A percentile compares a stretch with the other conserved stretches of the same genome.
These are phyloP conservation scores for Daldinia sp. DNA, from an alignment of 2,329 filamentous ascomycete species.

Conservation along the genomic window DNA sequence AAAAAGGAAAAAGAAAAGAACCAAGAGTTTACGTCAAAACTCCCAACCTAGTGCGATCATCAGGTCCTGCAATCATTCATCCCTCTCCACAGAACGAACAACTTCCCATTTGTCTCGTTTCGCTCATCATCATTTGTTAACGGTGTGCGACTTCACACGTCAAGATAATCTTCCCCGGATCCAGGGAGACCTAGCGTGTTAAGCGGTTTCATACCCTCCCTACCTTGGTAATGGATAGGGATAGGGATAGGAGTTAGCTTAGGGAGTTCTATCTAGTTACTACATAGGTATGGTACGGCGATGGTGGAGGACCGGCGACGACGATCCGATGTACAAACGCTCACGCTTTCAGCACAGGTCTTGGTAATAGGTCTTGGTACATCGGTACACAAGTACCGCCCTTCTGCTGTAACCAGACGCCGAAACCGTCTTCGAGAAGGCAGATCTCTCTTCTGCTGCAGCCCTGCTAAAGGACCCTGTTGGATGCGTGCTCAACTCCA, in stretches of 20 bases:
- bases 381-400: constrained; percentile 13
- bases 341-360: too few species aligned
- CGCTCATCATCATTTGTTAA: constrained; percentile 39
- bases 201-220: constrained; percentile 26
- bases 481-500: constrained; percentile 34
- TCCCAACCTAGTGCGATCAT: constrained; percentile 34
- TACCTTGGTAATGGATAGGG: not conserved
- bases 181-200: constrained; percentile 27
- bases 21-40: constrained; percentile 39
- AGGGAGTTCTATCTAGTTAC: not conserved
- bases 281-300: too few species aligned
- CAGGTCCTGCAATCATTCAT: constrained; percentile 36
- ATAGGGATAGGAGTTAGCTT: not conserved
- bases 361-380: too few species aligned
- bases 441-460: constrained; percentile 39
- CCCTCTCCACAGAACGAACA: constrained; percentile 30
- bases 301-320: not conserved
- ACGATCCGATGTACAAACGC: constrained; percentile 23
- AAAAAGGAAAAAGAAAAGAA: constrained; percentile 18
- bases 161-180: constrained; percentile 38
- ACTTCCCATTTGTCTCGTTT: constrained; percentile 30
- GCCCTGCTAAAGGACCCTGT: constrained; percentile 37
- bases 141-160: constrained; percentile 32
- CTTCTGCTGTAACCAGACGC: constrained; percentile 27
- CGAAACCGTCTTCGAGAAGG: constrained; percentile 37